Base-by-base conservation (phyloP, 179 eudicot species). In the Carnegiea gigantea region DNA sequence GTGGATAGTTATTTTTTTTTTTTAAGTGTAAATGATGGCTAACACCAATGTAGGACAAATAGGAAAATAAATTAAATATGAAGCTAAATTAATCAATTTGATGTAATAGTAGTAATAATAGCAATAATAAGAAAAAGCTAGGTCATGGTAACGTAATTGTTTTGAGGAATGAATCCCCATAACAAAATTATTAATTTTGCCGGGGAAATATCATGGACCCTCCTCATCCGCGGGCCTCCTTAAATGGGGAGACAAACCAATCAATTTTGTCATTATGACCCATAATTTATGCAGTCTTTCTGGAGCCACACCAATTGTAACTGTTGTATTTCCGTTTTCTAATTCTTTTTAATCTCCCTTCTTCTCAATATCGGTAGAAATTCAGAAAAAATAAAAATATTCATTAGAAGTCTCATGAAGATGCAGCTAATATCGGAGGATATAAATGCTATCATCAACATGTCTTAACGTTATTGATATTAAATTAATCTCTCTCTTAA, bases 191-290 rank as follows among this genome's bases (percentile, higher is more conserved):
- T 23, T 73, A 72, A 40, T 17, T 24, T 54, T 40, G 77, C 43
- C 51, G 77, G 24, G 9, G 44, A 60, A 36, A 11, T 23, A 38
- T 11, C 24, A 38, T 70, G 33, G 59, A 43, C 64, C 59, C 40
- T 23, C 46, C 51, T 38, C 11, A 68, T 76, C 20, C 57, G 76
- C 44, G 76, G 75, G 33, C 12, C 43, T 43, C 68, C 80, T 33
- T 40, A 38, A 53, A 57, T 14, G 1, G 59, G 71, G 72, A 13
- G 80, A 82, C 77, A 82, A 78, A 26, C 77, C 59, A 82, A 77
- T 82, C 77, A 81, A 30, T 54, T 82, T 77, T 51, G 72, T 57
- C 80, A 82, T 77, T 70, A 77, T 77, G 30, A 9, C 38, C 84
- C 84, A 70, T 76, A 82, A 82, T 82, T 76, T 36, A 77, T 82